phyloP scores from a whole-genome alignment of 805 yeast species.

The Candida taoyuanica region DNA sequence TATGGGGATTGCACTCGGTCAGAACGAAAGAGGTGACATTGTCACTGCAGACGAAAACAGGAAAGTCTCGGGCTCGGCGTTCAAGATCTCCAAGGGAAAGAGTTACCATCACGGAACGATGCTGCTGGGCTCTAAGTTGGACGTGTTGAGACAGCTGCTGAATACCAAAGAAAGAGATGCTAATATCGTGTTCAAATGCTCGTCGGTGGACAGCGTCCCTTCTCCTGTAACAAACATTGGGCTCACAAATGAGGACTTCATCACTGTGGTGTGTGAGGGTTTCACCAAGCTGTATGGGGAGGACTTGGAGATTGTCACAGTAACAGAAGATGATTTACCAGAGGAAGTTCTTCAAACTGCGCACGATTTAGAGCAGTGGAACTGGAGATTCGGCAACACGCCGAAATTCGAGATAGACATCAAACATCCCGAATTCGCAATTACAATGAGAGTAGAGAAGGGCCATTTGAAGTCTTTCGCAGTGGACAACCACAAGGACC shows the following conservation, averaged over 20 bases:
- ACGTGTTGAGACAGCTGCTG: conserved; percentile 55
- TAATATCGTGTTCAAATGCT: conserved; percentile 36
- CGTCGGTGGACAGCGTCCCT: conserved; percentile 68
- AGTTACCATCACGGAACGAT: conserved; percentile 96
- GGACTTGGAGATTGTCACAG: conserved; percentile 24
- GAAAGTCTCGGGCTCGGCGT: conserved; percentile 93
- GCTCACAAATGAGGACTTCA: conserved; percentile 42
- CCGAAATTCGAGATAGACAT: conserved; percentile 64
- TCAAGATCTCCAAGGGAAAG: conserved; percentile 72
- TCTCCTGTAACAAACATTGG: conserved; percentile 72
- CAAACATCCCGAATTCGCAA: conserved; percentile 28
- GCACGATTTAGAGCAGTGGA: conserved; percentile 48
- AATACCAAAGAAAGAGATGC: conserved; percentile 37
- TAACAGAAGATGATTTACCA: conserved; percentile 28
- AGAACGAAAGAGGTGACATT: conserved; percentile 81
- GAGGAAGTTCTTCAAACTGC: conserved; percentile 38
- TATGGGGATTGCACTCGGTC: conserved; percentile 30
- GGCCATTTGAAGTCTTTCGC: conserved; percentile 34
- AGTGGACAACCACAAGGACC: conserved; percentile 19
- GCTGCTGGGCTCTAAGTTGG: conserved; percentile 66
- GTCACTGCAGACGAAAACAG: conserved; percentile 37
- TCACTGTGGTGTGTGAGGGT: conserved; percentile 29
- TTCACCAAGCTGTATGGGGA: conserved; percentile 26
- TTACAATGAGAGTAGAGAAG: conserved; percentile 46
- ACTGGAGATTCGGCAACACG: conserved; percentile 73